Conservation (phyloP, 1,139 yeast genomes). For the Blastobotrys aristatus region DNA sequence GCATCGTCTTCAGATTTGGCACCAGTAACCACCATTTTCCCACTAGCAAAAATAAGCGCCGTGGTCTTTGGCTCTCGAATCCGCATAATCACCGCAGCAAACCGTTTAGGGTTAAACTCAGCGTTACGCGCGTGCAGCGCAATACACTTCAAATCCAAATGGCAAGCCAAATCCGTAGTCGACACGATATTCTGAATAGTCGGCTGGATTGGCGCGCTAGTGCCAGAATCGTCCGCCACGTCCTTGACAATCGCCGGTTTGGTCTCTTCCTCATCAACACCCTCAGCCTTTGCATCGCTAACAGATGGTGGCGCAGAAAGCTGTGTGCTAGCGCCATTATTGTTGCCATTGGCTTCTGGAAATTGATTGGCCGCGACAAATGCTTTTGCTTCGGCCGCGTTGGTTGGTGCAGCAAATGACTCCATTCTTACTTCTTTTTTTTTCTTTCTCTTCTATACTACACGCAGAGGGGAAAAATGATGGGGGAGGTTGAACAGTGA, state of each 20-base stretch:
- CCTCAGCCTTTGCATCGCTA: conserved; percentile 2
- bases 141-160: conserved; percentile 91
- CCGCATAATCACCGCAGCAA: conserved; percentile 99
- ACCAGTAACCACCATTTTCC: conserved; percentile 99
- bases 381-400: conserved; percentile 76
- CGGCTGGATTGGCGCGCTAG: conserved; percentile 18
- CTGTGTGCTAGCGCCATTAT: neutral
- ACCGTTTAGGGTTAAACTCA: conserved; percentile 73
- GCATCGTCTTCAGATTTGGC: conserved; percentile 98
- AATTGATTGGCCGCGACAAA: conserved; percentile 66
- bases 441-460: conserved; percentile 10
- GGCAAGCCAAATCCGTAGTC: conserved; percentile 93
- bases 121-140: conserved; percentile 99
- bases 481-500: neutral
- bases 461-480: neutral
- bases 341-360: neutral
- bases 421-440: conserved; percentile 44
- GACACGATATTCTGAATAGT: conserved; percentile 68
- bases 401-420: conserved; percentile 68
- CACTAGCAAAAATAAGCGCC: conserved; percentile 95
- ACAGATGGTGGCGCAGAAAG: no score
- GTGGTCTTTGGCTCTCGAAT: conserved; percentile 98
- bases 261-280: conserved; percentile 8
- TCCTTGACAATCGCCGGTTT: neutral
- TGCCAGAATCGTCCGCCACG: conserved; percentile 22